phyloP scores from a whole-genome alignment of 805 yeast species.

The Zygoascus flipseniorum region DNA sequence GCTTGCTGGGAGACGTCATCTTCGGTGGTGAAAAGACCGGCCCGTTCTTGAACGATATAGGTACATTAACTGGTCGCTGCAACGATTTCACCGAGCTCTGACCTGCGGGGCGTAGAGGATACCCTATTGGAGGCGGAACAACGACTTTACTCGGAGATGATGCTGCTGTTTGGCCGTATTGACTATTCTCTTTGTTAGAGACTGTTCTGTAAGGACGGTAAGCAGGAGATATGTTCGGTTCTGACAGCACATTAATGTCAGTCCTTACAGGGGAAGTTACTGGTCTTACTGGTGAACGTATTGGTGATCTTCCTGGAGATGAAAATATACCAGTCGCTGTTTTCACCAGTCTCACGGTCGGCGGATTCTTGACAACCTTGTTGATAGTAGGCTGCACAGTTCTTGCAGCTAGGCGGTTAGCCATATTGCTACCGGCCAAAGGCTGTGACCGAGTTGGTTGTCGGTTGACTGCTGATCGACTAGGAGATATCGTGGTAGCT shows the following conservation, averaged over 20 bases:
- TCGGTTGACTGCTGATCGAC: neutral
- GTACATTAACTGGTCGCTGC: neutral
- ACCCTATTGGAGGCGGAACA: neutral
- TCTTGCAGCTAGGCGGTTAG: neutral
- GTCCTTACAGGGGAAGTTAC: neutral
- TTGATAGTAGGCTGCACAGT: neutral
- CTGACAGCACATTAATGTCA: neutral
- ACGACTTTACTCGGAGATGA: neutral
- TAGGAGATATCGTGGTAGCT: neutral
- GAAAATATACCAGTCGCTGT: neutral
- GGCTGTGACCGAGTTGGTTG: neutral
- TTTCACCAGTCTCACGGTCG: neutral
- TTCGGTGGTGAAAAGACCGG: neutral
- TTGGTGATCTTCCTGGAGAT: neutral
- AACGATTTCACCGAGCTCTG: too few relatives aligned
- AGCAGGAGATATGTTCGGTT: too few relatives aligned
- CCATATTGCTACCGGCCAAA: neutral
- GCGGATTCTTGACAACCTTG: neutral
- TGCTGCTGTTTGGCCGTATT: neutral
- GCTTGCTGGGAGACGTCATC: neutral
- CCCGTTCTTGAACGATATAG: neutral
- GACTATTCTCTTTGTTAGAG: neutral
- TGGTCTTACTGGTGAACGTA: neutral
- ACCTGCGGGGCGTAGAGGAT: neutral
- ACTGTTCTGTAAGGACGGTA: neutral